A percentile compares a stretch with the other conserved stretches of the same genome.
Conservation (phyloP, 495 filamentous ascomycete species). For the Lentithecium fluviatile region DNA sequence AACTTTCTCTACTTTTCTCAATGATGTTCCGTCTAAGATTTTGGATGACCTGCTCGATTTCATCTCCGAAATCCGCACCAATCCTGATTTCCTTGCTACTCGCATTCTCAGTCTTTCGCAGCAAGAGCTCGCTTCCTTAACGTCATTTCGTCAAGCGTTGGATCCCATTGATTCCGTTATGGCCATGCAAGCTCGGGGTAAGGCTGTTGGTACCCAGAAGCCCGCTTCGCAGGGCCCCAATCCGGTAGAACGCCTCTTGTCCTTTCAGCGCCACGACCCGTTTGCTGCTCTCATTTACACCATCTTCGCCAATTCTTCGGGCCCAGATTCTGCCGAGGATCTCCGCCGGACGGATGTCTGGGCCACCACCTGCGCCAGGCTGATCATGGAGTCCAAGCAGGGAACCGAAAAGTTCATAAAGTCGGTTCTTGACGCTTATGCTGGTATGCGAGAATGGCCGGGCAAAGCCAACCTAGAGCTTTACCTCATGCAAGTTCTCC, state of each 20-base stretch:
- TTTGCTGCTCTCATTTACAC: conserved; percentile 83
- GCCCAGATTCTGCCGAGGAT: conserved; percentile 74
- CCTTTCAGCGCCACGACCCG: conserved; percentile 84
- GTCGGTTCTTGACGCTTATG: conserved; percentile 77
- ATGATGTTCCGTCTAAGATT: conserved; percentile 72
- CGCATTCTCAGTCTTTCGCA: conserved; percentile 70
- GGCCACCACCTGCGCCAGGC: conserved; percentile 80
- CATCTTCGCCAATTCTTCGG: conserved; percentile 81
- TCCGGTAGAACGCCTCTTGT: conserved; percentile 68
- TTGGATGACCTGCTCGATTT: conserved; percentile 76
- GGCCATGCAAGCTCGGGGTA: conserved; percentile 61
- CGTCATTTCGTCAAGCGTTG: conserved; percentile 70
- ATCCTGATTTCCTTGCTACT: conserved; percentile 81
- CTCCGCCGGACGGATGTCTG: conserved; percentile 73
- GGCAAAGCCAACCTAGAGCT: conserved; percentile 85
- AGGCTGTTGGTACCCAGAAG: conserved; percentile 48
- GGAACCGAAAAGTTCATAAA: conserved; percentile 66
- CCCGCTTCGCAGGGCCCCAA: conserved; percentile 53
- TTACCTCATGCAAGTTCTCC: conserved; percentile 88
- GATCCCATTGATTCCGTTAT: conserved; percentile 81
- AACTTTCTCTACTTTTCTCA: conserved; percentile 67
- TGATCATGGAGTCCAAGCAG: conserved; percentile 60
- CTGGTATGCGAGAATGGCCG: conserved; percentile 83
- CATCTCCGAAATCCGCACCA: conserved; percentile 75
- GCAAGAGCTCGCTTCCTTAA: conserved; percentile 70